These are phyloP conservation scores for Cyclotella sp. DNA, from an alignment of 108 stramenopile genomes.

Conservation along the genomic window DNA sequence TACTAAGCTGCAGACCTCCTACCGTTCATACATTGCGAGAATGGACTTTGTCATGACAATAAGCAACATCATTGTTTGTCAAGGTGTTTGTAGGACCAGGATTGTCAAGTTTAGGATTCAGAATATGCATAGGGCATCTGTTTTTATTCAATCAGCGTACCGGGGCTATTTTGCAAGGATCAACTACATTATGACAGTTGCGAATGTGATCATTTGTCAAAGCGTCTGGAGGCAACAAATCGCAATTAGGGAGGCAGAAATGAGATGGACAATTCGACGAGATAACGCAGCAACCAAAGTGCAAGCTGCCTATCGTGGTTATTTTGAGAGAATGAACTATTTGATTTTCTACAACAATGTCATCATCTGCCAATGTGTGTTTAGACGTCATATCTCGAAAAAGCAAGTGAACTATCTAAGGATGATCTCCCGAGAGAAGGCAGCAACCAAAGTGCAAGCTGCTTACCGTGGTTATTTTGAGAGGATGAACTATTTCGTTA, in stretches of 20 bases:
- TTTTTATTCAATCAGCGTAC: slow-evolving; percentile 35
- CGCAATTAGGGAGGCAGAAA: not conserved
- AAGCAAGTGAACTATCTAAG: too few species aligned
- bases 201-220: slow-evolving; percentile 21
- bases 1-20: slow-evolving; percentile 59
- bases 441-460: too few species aligned
- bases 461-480: too few species aligned
- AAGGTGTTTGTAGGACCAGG: slow-evolving; percentile 58
- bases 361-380: not conserved
- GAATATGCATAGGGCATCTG: slow-evolving; percentile 28
- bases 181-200: slow-evolving; percentile 20
- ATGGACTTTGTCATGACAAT: slow-evolving; percentile 66
- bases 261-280: not conserved
- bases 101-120: slow-evolving; percentile 25
- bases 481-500: too few species aligned
- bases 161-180: slow-evolving; percentile 18
- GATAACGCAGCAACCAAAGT: not conserved
- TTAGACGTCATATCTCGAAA: too few species aligned
- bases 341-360: not conserved
- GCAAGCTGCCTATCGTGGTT: slow-evolving; percentile 5
- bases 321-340: not conserved
- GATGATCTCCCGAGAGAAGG: too few species aligned
- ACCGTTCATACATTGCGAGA: slow-evolving; percentile 52
- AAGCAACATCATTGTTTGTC: slow-evolving; percentile 65
- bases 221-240: not conserved